A percentile compares a stretch with the other conserved stretches of the same genome.
phyloP scores from a whole-genome alignment of 129 eudicot species.

The Logfia minima region DNA sequence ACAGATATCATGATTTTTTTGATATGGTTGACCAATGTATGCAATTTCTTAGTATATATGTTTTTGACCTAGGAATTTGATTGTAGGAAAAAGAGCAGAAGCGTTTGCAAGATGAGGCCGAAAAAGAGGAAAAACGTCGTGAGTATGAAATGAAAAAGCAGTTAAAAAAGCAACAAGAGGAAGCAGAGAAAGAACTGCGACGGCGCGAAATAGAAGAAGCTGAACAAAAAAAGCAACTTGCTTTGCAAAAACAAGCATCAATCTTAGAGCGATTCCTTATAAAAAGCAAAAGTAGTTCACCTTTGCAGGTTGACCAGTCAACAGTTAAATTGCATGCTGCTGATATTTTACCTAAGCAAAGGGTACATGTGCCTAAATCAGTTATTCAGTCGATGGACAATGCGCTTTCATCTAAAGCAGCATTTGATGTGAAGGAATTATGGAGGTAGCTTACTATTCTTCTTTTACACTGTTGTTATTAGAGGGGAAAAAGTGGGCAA shows the following conservation, averaged over 20 bases:
- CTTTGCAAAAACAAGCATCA: constrained; percentile 87
- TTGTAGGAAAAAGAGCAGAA: constrained; percentile 86
- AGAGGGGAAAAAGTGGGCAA: background rate
- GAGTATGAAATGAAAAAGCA: constrained; percentile 68
- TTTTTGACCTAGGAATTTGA: background rate
- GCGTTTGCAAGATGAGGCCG: constrained; percentile 83
- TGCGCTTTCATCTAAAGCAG: constrained; percentile 44
- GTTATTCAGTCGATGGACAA: constrained; percentile 60
- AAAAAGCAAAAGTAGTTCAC: constrained; percentile 49
- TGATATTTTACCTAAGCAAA: constrained; percentile 26
- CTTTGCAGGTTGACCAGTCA: constrained; percentile 43
- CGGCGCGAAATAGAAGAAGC: constrained; percentile 89
- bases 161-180: constrained; percentile 79
- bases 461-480: background rate
- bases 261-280: constrained; percentile 77
- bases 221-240: constrained; percentile 59
- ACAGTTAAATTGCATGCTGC: constrained; percentile 24
- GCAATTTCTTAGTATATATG: background rate
- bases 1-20: background rate
- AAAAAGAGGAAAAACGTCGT: constrained; percentile 75
- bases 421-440: constrained; percentile 39
- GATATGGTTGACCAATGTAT: background rate
- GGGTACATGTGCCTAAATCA: constrained; percentile 32
- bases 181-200: constrained; percentile 64
- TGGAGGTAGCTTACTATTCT: constrained; percentile 57